Evolutionary conservation across 176 grass and related monocot genomes (phyloP), one percentile per base, ranked within the genome.

Genomic region (Musa troglodytarum): DNA sequence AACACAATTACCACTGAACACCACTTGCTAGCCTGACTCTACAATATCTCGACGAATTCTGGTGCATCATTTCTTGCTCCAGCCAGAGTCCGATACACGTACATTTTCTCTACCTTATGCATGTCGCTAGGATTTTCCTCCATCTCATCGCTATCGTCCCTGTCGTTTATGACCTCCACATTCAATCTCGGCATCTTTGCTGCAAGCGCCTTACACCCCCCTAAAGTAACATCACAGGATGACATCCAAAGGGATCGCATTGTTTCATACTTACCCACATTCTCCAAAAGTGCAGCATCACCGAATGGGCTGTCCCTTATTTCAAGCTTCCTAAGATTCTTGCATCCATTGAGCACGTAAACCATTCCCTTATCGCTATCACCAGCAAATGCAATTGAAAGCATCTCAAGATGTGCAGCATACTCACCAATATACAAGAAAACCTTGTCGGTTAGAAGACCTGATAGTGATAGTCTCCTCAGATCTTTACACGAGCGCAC

Each of bases 361-460:
- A 43, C 34, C 34, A 43, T 43, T 43, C 34, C 34, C 34, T 43
- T 6, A 5, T 43, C 34, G 4, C 34, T 43, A 43, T 43, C 34
- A 43, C 34, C 34, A 43, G 34, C 88, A 50, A 81, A 91, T 5
- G 83, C 71, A 24, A 87, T 79, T 4, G 86, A 91, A 15, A 96
- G 83, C 81, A 71, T 83, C 82, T 96, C 92, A 67, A 91, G 79
- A 24, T 43, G 79, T 61, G 88, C 80, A 2, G 86, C 88, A 17
- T 91, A 91, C 80, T 86, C 86, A 57, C 92, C 92, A 3, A 96
- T 85, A 70, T 88, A 96, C 53, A 88, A 81, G 81, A 96, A 96
- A 15, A 79, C 88, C 2, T 6, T 43, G 15, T 96, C 86, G 34
- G 34, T 43, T 43, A 43, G 34, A 6, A 43, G 34, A 43, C 34